These are phyloP conservation scores for Kodamaea nitidulidarum DNA, from an alignment of 805 yeast species.

Conservation along the genomic window DNA sequence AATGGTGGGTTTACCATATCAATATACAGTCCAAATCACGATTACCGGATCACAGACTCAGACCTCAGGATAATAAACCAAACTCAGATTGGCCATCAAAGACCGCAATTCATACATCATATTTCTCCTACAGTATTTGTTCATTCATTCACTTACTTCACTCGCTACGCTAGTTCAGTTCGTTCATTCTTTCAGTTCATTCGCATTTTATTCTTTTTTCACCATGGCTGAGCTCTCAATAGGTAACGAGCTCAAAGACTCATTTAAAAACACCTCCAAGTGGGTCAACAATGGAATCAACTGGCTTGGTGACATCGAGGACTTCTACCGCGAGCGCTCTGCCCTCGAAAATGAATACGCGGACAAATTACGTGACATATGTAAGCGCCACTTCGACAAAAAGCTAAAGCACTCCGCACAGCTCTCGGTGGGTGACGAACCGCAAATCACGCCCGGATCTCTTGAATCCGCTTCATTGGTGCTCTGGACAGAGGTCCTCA, in stretches of 20 bases:
- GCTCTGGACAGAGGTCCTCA: conserved; percentile 83
- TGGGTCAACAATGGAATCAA: conserved; percentile 75
- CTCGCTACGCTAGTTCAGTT: too few species aligned
- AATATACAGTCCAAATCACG: too few species aligned
- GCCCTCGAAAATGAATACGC: conserved; percentile 81
- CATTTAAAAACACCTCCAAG: conserved; percentile 67
- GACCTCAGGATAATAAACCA: too few species aligned
- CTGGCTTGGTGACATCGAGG: conserved; percentile 76
- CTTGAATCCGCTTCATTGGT: conserved; percentile 82
- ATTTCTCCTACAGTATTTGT: not conserved
- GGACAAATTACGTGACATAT: conserved; percentile 55
- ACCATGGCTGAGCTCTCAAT: conserved; percentile 29
- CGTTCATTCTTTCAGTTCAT: too few species aligned
- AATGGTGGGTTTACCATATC: too few species aligned
- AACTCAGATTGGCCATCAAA: too few species aligned
- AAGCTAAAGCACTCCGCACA: conserved; percentile 66
- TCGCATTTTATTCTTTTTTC: not conserved
- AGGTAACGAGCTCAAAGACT: conserved; percentile 77
- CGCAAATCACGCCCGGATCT: conserved; percentile 91
- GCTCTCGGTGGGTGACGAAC: conserved; percentile 86
- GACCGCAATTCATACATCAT: not conserved
- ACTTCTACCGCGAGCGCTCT: conserved; percentile 81
- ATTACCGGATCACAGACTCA: too few species aligned
- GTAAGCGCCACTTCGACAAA: conserved; percentile 67
- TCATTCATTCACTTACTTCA: too few species aligned